Evolutionary conservation across 140 eudicot genomes (phyloP).

Genomic region (Ambrosia hybrid): DNA sequence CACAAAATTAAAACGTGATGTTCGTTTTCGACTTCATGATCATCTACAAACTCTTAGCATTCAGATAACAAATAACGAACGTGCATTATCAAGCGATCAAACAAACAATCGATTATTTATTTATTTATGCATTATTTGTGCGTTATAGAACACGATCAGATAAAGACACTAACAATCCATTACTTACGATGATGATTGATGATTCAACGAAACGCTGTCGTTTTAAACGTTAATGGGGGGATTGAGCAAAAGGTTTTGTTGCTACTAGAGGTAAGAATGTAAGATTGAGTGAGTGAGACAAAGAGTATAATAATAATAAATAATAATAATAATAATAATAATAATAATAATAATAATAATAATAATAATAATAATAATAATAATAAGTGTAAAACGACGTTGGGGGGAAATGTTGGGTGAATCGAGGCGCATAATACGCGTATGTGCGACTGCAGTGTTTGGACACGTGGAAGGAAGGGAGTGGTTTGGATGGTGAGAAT

Average conservation of each 20-base stretch:
- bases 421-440: not conserved
- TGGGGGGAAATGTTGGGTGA: not conserved
- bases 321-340: too few relatives aligned
- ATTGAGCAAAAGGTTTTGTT: not conserved
- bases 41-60: not conserved
- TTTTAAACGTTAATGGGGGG: not conserved
- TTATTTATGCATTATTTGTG: too few relatives aligned
- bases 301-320: too few relatives aligned
- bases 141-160: too few relatives aligned
- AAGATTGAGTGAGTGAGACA: too few relatives aligned
- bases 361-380: too few relatives aligned
- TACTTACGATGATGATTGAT: not conserved
- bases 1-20: not conserved
- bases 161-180: too few relatives aligned
- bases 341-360: too few relatives aligned
- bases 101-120: too few relatives aligned
- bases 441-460: not conserved
- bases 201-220: not conserved
- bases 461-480: constrained; percentile 26
- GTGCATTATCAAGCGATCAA: not conserved
- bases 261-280: too few relatives aligned
- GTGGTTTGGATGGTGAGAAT: not conserved
- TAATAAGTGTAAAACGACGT: not conserved
- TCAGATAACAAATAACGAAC: too few relatives aligned
- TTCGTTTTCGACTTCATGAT: not conserved